Conservation (phyloP, 2,329 filamentous ascomycete species). For the Dothideomycetes sp. region DNA sequence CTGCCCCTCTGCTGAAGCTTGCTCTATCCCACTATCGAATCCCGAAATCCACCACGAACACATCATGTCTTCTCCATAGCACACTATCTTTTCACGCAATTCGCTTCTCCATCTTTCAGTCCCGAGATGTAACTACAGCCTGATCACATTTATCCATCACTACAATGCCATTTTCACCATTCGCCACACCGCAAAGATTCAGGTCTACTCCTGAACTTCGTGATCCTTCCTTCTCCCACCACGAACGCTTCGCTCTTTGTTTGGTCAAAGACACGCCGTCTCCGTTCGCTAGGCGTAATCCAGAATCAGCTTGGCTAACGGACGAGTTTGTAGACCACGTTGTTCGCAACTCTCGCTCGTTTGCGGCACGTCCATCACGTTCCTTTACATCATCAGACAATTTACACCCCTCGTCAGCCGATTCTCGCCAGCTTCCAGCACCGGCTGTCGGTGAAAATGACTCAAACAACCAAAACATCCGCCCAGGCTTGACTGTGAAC, state of each 20-base stretch:
- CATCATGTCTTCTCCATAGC: too few species aligned
- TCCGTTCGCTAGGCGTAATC: constrained; percentile 3
- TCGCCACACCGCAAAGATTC: constrained; percentile 4
- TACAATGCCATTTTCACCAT: constrained; percentile 3
- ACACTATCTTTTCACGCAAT: too few species aligned
- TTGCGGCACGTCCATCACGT: constrained; percentile 27
- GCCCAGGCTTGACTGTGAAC: constrained; percentile 16
- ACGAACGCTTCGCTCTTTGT: constrained; percentile 4
- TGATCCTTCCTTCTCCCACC: constrained; percentile 10
- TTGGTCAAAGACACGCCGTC: constrained; percentile 18
- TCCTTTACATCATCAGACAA: constrained; percentile 24
- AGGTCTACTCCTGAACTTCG: not conserved
- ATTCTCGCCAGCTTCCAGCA: constrained; percentile 13
- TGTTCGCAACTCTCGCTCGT: constrained; percentile 29
- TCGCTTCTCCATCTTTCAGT: too few species aligned
- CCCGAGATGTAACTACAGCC: too few species aligned
- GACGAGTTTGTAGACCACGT: constrained; percentile 26
- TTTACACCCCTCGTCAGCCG: constrained; percentile 22
- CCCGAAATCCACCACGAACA: too few species aligned
- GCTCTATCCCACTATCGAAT: too few species aligned
- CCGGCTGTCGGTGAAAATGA: constrained; percentile 26
- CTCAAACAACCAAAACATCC: constrained; percentile 24
- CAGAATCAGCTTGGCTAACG: constrained; percentile 13
- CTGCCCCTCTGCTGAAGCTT: not conserved
- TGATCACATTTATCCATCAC: constrained; percentile 9